phyloP scores from a whole-genome alignment of 306 rosid species.

The Glycine tomentella region DNA sequence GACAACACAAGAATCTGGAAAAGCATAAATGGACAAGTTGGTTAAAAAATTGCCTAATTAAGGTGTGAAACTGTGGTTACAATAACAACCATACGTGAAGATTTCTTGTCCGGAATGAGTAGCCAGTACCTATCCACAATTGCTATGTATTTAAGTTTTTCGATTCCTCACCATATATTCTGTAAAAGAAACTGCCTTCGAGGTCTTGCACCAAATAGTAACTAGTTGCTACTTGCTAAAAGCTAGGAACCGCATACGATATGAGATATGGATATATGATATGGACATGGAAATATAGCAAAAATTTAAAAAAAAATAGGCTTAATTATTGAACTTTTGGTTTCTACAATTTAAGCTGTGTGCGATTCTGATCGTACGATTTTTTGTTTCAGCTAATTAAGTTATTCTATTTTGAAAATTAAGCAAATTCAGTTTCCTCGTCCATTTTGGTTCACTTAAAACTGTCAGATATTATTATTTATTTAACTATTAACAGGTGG shows the following conservation, averaged over 20 bases:
- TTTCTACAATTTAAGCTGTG: neutral
- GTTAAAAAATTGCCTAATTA: neutral
- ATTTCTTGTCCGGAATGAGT: slow-evolving; percentile 26
- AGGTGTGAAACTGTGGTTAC: neutral
- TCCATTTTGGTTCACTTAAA: neutral
- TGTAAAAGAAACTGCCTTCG: slow-evolving; percentile 15
- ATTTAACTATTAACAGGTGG: neutral
- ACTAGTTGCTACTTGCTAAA: slow-evolving; percentile 1
- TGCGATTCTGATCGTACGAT: neutral
- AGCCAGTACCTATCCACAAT: slow-evolving; percentile 9
- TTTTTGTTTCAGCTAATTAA: neutral
- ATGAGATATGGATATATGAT: neutral
- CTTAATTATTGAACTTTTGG: neutral
- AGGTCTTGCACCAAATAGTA: slow-evolving; percentile 16
- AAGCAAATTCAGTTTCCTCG: neutral
- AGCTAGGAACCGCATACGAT: neutral
- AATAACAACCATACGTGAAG: slow-evolving; percentile 20
- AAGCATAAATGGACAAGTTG: slow-evolving; percentile 32
- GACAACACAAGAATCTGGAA: slow-evolving; percentile 23
- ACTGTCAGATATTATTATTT: neutral
- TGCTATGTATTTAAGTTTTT: neutral
- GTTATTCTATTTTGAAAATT: neutral
- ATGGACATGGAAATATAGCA: neutral
- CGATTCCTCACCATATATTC: slow-evolving; percentile 5
- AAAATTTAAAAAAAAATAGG: too few relatives aligned